Percentiles rank a stretch among this genome's conserved stretches.
These are phyloP conservation scores for Aspergillus piperis DNA, from an alignment of 2,329 filamentous ascomycete species.

Conservation along the genomic window DNA sequence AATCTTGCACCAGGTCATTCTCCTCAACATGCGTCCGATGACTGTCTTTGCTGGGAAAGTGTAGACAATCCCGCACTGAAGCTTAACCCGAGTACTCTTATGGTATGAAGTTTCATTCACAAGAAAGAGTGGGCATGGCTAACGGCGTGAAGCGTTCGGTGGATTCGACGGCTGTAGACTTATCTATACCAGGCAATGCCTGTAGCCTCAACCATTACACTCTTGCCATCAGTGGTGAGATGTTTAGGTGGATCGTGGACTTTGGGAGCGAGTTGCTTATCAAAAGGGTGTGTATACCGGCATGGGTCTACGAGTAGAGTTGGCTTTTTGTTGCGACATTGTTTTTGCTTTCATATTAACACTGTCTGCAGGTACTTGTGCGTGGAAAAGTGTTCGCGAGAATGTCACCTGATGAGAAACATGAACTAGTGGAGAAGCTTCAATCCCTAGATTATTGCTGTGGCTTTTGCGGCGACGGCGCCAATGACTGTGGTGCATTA, in stretches of 20 bases:
- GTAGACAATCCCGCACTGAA: conserved; percentile 82
- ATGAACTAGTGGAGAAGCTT: conserved; percentile 94
- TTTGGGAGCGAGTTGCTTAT: conserved; percentile 80
- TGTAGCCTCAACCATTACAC: conserved; percentile 82
- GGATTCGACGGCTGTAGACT: conserved; percentile 69
- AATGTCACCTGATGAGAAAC: conserved; percentile 99
- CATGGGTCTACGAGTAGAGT: background rate
- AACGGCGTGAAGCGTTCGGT: conserved; percentile 63
- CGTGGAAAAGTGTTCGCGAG: conserved; percentile 91
- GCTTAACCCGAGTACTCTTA: conserved; percentile 76
- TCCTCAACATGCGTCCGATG: conserved; percentile 71
- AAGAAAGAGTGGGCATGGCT: conserved; percentile 7
- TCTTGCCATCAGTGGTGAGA: conserved; percentile 85
- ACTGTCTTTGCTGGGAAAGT: conserved; percentile 83
- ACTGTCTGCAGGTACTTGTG: conserved; percentile 71
- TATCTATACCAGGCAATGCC: conserved; percentile 82
- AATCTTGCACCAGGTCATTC: conserved; percentile 58
- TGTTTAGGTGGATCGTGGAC: conserved; percentile 95
- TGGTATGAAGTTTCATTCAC: conserved; percentile 47
- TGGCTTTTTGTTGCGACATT: too few relatives aligned
- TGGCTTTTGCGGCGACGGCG: conserved; percentile 95
- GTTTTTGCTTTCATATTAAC: background rate
- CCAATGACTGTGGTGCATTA: conserved; percentile 94
- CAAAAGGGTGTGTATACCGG: conserved; percentile 56
- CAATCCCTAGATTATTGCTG: conserved; percentile 94